Evolutionary conservation across 2,329 filamentous ascomycete genomes (phyloP).

Genomic region (Chaetomium olivaceum): DNA sequence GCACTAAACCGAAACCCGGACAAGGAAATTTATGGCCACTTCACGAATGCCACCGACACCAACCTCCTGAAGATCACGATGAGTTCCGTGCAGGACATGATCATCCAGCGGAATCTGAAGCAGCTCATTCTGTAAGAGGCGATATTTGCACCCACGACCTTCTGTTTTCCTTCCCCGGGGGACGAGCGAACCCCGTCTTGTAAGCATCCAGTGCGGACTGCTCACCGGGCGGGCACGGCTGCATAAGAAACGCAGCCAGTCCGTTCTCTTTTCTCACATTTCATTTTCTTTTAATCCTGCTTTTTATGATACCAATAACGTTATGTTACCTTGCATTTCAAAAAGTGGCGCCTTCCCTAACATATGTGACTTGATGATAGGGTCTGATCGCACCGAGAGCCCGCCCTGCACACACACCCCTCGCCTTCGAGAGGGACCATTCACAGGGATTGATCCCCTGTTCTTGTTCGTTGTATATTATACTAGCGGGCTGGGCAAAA

Average conservation of each 20-base stretch:
- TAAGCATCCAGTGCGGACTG: slow-evolving; percentile 16
- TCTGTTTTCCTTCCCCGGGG: background rate
- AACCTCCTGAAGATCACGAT: slow-evolving; percentile 84
- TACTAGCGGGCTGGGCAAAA: slow-evolving; percentile 7
- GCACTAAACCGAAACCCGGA: slow-evolving; percentile 70
- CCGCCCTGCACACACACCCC: background rate
- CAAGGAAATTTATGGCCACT: slow-evolving; percentile 64
- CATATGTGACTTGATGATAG: slow-evolving; percentile 17
- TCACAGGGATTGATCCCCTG: background rate
- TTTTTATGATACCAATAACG: slow-evolving; percentile 18
- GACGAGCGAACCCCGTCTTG: slow-evolving; percentile 4
- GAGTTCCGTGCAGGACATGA: slow-evolving; percentile 84
- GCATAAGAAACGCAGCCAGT: background rate
- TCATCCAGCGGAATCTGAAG: slow-evolving; percentile 80
- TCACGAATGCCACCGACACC: slow-evolving; percentile 64
- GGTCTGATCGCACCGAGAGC: slow-evolving; percentile 14
- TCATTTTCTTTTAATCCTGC: background rate
- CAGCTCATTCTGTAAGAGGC: slow-evolving; percentile 67
- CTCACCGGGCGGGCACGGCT: background rate
- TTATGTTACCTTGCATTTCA: background rate
- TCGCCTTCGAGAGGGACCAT: background rate
- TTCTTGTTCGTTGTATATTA: slow-evolving; percentile 2
- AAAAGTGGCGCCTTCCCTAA: slow-evolving; percentile 11
- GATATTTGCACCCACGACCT: slow-evolving; percentile 9
- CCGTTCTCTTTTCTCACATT: background rate